A percentile compares a stretch with the other conserved stretches of the same genome.
These are phyloP conservation scores for Coemansia sp. DNA, from an alignment of 192 early-diverging fungal genomes.

Conservation along the genomic window DNA sequence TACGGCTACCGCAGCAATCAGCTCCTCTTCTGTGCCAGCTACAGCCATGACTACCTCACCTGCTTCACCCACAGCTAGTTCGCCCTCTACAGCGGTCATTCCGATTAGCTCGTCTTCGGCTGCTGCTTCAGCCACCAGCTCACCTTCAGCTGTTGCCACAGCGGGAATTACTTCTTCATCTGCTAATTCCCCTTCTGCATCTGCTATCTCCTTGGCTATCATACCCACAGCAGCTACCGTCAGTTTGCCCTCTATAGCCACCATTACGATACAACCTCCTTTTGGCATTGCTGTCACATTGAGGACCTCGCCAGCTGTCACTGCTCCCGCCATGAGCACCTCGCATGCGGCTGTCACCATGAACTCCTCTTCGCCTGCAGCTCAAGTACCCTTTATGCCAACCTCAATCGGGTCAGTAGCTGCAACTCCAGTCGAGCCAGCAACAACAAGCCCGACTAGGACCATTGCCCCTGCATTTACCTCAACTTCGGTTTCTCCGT, in stretches of 20 bases:
- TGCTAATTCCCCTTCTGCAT: not conserved
- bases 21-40: no score
- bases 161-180: not conserved
- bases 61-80: no score
- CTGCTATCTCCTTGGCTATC: no score
- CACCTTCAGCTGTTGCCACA: not conserved
- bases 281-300: not conserved
- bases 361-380: not conserved
- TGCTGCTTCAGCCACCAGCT: not conserved
- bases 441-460: not conserved
- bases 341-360: not conserved
- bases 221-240: not conserved
- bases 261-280: no score
- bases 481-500: not conserved
- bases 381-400: not conserved
- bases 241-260: not conserved
- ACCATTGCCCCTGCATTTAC: not conserved
- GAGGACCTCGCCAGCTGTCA: not conserved
- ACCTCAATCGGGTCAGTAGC: not conserved
- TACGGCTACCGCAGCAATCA: no score
- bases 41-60: no score
- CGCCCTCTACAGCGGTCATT: no score
- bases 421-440: not conserved
- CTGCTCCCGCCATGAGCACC: not conserved
- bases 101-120: no score